Percentiles rank a stretch among this genome's conserved stretches.
These are phyloP conservation scores for Cladobotryum protrusum DNA, from an alignment of 2,329 filamentous ascomycete species.

Conservation along the genomic window DNA sequence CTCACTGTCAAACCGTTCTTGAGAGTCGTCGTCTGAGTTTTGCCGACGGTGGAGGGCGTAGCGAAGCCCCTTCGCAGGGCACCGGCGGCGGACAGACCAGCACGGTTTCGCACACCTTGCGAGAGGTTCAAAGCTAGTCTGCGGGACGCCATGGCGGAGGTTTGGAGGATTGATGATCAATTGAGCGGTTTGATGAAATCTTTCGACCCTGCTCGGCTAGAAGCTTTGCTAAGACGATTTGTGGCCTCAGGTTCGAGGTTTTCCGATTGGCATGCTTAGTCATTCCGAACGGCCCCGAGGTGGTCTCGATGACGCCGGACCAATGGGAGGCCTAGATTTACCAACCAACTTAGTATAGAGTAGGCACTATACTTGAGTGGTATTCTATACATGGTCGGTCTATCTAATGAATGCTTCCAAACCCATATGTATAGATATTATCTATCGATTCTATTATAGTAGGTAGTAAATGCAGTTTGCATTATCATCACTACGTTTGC, in stretches of 20 bases:
- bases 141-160: constrained; percentile 81
- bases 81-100: constrained; percentile 71
- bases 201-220: constrained; percentile 38
- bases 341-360: constrained; percentile 16
- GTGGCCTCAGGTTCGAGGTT: constrained; percentile 37
- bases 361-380: too few relatives aligned
- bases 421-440: too few relatives aligned
- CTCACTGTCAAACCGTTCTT: constrained; percentile 94
- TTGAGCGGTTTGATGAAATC: constrained; percentile 54
- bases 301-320: constrained; percentile 10
- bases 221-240: constrained; percentile 41
- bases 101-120: constrained; percentile 81
- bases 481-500: too few relatives aligned
- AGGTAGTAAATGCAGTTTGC: too few relatives aligned
- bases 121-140: constrained; percentile 93
- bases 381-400: too few relatives aligned
- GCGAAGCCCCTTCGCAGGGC: constrained; percentile 82
- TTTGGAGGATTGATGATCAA: constrained; percentile 42
- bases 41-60: constrained; percentile 72
- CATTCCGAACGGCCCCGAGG: constrained; percentile 39
- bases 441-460: too few relatives aligned
- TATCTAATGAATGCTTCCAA: too few relatives aligned
- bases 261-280: constrained; percentile 25
- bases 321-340: constrained; percentile 32
- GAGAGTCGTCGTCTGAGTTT: constrained; percentile 93